Evolutionary conservation across 2,329 filamentous ascomycete species (phyloP), one percentile per base, ranked within the genome.

Genomic region (Plectosphaerella cucumerina): DNA sequence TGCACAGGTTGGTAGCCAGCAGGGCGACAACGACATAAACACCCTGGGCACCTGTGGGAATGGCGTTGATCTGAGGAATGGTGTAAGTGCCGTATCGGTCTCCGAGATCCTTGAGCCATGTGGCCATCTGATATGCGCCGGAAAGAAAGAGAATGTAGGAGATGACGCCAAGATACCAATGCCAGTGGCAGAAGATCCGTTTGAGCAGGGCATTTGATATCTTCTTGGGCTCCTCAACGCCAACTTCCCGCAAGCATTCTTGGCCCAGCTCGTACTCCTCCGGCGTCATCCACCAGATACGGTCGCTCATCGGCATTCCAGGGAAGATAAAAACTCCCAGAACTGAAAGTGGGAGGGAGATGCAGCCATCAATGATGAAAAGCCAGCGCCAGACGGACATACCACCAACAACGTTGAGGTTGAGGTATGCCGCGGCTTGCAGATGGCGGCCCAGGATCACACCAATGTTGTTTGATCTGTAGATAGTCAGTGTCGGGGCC

Each of bases 331-430:
- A 50, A 53, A 72, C 79, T 0, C 78, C 78, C 6, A 74, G 68
- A 2, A 81, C 50, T 0, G 75, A 73, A 10, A 82, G 70, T 0
- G 77, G 78, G 3, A 81, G 65, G 1, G 74, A 77, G 58, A 81
- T 80, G 26, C 79, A 68, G 1, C 77, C 78, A 48, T 81, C 77
- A 22, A 82, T 79, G 11, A 81, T 73, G 47, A 81, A 82, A 0
- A 80, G 63, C 76, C 70, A 77, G 44, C 69, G 62, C 76, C 75
- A 80, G 0, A 77, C 78, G 0, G 72, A 62, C 60, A 76, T 70
- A 0, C 76, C 77, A 4, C 62, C 63, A 0, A 74, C 65, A 0
- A 75, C 76, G 17, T 76, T 74, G 0, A 79, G 65, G 22, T 75
- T 75, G 12, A 65, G 74, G 56, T 80, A 79, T 0, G 75, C 75